Conservation (phyloP, 768 basidiomycete genomes). For the Suillus americanus region DNA sequence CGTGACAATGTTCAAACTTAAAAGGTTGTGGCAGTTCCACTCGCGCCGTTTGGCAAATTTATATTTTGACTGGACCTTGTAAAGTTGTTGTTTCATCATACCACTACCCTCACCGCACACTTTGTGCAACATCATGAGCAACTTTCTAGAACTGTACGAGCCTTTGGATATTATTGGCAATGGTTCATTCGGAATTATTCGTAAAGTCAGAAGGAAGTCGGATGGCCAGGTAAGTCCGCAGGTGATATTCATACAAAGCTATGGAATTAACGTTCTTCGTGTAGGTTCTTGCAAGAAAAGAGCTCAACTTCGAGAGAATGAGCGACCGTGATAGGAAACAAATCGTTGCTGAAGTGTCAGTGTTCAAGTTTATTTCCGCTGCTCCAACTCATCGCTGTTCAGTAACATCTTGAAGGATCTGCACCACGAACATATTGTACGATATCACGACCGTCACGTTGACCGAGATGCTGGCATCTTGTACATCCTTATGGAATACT, state of each 20-base stretch:
- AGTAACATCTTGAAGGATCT: slow-evolving; percentile 97
- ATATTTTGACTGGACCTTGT: slow-evolving; percentile 16
- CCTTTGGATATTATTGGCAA: slow-evolving; percentile 92
- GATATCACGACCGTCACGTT: slow-evolving; percentile 89
- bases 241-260: neutral
- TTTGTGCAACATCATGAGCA: slow-evolving; percentile 20
- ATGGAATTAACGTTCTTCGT: neutral
- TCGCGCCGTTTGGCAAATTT: slow-evolving; percentile 19
- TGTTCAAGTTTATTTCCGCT: slow-evolving; percentile 12
- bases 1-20: slow-evolving; percentile 26
- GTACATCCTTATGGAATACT: slow-evolving; percentile 99
- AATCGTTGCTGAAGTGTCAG: slow-evolving; percentile 97
- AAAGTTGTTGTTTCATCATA: neutral
- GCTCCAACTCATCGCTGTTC: slow-evolving; percentile 1
- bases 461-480: slow-evolving; percentile 89
- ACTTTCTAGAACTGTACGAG: slow-evolving; percentile 77
- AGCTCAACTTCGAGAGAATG: slow-evolving; percentile 98
- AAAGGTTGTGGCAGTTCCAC: slow-evolving; percentile 5
- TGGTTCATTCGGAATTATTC: slow-evolving; percentile 96
- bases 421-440: slow-evolving; percentile 94
- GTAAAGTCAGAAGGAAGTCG: slow-evolving; percentile 83
- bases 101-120: slow-evolving; percentile 1
- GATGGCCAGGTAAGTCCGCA: slow-evolving; percentile 71
- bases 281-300: slow-evolving; percentile 86
- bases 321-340: slow-evolving; percentile 94